These are phyloP conservation scores for Phylloboletellus chloephorus DNA, from an alignment of 1,284 basidiomycete species.

Conservation along the genomic window DNA sequence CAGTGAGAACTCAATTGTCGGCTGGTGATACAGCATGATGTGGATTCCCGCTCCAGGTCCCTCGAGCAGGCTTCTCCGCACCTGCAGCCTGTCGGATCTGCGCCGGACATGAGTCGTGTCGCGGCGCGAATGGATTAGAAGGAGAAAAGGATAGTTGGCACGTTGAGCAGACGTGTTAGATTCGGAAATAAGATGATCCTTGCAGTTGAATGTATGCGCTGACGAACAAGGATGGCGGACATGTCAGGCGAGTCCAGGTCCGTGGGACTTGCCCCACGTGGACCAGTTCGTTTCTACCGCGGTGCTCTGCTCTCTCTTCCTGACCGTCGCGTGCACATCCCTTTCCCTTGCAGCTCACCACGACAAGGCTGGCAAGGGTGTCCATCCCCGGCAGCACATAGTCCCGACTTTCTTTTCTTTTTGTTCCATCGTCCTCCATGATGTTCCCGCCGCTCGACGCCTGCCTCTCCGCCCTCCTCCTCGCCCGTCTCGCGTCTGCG, in stretches of 20 bases:
- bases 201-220: too few relatives aligned
- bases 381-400: conserved; percentile 11
- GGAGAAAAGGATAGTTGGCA: background rate
- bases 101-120: conserved; percentile 19
- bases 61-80: conserved; percentile 31
- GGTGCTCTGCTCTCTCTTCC: background rate
- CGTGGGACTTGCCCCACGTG: conserved; percentile 22
- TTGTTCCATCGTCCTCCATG: background rate
- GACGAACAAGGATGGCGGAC: too few relatives aligned
- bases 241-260: too few relatives aligned
- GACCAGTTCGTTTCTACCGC: conserved; percentile 9
- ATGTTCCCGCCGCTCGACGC: conserved; percentile 9
- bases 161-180: background rate
- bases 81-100: conserved; percentile 26
- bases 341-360: background rate
- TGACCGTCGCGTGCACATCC: background rate
- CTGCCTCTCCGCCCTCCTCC: conserved; percentile 18
- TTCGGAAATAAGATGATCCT: conserved; percentile 2
- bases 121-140: conserved; percentile 18
- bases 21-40: background rate
- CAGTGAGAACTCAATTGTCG: conserved; percentile 46
- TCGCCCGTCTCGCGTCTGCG: conserved; percentile 43
- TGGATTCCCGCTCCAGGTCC: conserved; percentile 16
- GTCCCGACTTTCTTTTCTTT: conserved; percentile 6
- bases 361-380: conserved; percentile 6